Conservation (phyloP, 2,329 filamentous ascomycete species). For the Xylariaceae sp. region DNA sequence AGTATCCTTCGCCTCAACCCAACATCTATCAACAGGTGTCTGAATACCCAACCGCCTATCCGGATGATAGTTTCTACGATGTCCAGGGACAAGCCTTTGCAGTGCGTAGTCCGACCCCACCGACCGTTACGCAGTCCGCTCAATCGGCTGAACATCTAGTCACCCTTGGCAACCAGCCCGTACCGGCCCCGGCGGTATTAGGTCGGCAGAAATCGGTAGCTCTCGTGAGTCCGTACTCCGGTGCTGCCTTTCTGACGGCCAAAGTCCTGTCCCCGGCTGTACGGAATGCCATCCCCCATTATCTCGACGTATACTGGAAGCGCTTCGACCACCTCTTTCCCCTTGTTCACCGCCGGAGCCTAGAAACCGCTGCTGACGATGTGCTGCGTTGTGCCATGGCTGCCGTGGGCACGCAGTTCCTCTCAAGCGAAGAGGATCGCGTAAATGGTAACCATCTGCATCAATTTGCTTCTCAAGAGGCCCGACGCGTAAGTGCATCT, state of each 20-base stretch:
- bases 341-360: constrained; percentile 48
- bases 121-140: constrained; percentile 41
- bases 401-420: constrained; percentile 53
- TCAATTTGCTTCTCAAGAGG: constrained; percentile 49
- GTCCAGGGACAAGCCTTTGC: constrained; percentile 36
- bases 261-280: constrained; percentile 36
- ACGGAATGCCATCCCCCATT: constrained; percentile 45
- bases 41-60: constrained; percentile 37
- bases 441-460: constrained; percentile 50
- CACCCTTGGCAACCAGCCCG: constrained; percentile 39
- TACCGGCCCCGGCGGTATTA: constrained; percentile 37
- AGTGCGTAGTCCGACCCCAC: constrained; percentile 51
- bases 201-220: constrained; percentile 41
- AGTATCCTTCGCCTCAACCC: constrained; percentile 31
- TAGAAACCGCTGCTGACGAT: constrained; percentile 43
- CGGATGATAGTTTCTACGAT: constrained; percentile 36
- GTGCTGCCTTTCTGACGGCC: constrained; percentile 37
- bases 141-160: constrained; percentile 50
- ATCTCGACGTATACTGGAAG: constrained; percentile 54
- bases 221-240: constrained; percentile 34
- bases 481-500: constrained; percentile 45
- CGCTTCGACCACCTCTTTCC: constrained; percentile 48
- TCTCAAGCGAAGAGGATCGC: constrained; percentile 48
- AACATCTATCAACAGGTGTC: constrained; percentile 34
- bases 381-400: constrained; percentile 55